Evolutionary conservation across 2,329 filamentous ascomycete species (phyloP).

Genomic region (Fusarium anguioides): DNA sequence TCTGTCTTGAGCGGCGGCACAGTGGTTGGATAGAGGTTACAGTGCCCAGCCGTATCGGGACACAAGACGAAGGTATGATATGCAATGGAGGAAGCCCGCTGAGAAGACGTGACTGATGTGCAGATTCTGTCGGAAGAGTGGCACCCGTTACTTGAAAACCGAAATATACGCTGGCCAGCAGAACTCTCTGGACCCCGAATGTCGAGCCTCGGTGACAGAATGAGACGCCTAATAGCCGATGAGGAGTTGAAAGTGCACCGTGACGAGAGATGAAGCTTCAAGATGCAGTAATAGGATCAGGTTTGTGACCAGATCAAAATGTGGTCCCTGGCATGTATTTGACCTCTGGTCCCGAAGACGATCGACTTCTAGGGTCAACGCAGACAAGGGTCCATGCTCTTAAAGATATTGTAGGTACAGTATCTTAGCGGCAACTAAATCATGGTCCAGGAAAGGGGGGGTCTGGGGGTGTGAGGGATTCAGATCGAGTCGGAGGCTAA

Average conservation of each 20-base stretch:
- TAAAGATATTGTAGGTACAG: slow-evolving; percentile 35
- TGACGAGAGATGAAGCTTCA: slow-evolving; percentile 6
- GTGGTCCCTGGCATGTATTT: slow-evolving; percentile 43
- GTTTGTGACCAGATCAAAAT: slow-evolving; percentile 19
- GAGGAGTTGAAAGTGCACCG: background rate
- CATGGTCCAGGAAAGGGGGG: slow-evolving; percentile 40
- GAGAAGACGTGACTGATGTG: slow-evolving; percentile 3
- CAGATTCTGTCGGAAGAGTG: slow-evolving; percentile 9
- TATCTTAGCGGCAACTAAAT: slow-evolving; percentile 45
- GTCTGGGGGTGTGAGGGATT: slow-evolving; percentile 29
- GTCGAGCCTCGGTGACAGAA: background rate
- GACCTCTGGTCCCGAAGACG: slow-evolving; percentile 37
- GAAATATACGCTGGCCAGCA: background rate
- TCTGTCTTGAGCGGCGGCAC: slow-evolving; percentile 19
- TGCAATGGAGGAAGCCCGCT: slow-evolving; percentile 18
- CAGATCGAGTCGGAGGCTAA: slow-evolving; percentile 38
- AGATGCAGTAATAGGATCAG: slow-evolving; percentile 14
- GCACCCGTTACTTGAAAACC: background rate
- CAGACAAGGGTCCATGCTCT: slow-evolving; percentile 40
- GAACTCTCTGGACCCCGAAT: background rate
- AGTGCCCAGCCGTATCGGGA: slow-evolving; percentile 23
- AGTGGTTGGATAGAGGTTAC: slow-evolving; percentile 21
- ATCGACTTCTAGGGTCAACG: slow-evolving; percentile 42
- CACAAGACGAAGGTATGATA: slow-evolving; percentile 30
- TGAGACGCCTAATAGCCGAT: background rate